Conservation (phyloP, 352 stramenopile genomes). For the Pilasporangium apinafurcum region DNA sequence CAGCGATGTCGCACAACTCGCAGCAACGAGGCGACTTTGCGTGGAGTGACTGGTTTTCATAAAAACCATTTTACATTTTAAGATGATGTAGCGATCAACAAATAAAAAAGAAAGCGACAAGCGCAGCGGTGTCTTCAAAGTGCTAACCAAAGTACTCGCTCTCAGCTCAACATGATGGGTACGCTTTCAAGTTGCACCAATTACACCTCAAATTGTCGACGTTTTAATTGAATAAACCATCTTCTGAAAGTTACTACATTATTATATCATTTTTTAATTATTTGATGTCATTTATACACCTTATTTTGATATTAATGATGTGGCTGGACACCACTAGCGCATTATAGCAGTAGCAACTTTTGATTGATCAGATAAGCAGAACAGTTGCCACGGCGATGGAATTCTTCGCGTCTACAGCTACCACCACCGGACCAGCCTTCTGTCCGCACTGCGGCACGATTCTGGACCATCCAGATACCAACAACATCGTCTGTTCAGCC, state of each 20-base stretch:
- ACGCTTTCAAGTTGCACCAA: too few relatives aligned
- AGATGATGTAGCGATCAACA: neutral
- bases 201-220: too few relatives aligned
- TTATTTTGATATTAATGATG: neutral
- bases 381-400: too few relatives aligned
- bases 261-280: neutral
- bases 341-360: constrained; percentile 1
- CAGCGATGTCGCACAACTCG: constrained; percentile 20
- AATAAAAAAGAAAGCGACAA: too few relatives aligned
- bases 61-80: neutral
- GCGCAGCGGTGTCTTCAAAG: too few relatives aligned
- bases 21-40: constrained; percentile 50
- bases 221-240: too few relatives aligned
- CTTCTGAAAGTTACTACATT: neutral
- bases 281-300: neutral
- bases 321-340: neutral
- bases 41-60: constrained; percentile 81
- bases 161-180: too few relatives aligned
- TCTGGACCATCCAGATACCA: constrained; percentile 81
- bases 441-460: constrained; percentile 87
- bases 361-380: constrained; percentile 7
- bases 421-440: constrained; percentile 71
- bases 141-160: too few relatives aligned
- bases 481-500: constrained; percentile 82
- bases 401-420: constrained; percentile 62